These are phyloP conservation scores for Trametes sp. DNA, from an alignment of 1,284 basidiomycete genomes.

Conservation along the genomic window DNA sequence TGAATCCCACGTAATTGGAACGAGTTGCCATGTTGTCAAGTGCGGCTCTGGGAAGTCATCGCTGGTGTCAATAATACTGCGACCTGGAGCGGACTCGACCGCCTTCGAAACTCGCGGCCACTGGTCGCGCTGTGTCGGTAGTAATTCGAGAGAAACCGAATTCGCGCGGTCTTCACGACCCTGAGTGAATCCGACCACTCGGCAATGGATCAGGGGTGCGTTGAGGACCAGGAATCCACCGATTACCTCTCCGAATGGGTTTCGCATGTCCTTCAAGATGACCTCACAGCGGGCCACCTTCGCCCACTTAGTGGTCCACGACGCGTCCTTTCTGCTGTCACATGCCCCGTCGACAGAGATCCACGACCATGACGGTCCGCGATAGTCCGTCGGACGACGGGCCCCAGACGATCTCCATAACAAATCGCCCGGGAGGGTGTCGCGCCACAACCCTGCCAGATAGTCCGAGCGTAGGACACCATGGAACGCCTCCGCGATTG, in stretches of 20 bases:
- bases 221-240: neutral
- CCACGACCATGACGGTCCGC: conserved; percentile 30
- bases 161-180: no score
- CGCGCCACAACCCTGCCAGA: conserved; percentile 29
- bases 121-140: no score
- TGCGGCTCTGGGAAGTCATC: no score
- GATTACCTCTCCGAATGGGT: neutral
- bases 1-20: no score
- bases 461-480: conserved; percentile 23
- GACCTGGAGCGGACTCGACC: no score
- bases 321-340: no score
- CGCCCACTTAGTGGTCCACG: neutral
- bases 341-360: neutral
- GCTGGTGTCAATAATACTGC: no score
- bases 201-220: neutral
- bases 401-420: conserved; percentile 18
- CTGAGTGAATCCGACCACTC: no score
- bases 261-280: neutral
- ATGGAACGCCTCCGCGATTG: conserved; percentile 25
- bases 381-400: neutral
- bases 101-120: no score
- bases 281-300: neutral
- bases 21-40: no score
- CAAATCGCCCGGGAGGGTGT: conserved; percentile 18
- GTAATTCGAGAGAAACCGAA: no score